phyloP scores from a whole-genome alignment of 225 moss, liverwort and hornwort species.

The Marchantia polymorpha region DNA sequence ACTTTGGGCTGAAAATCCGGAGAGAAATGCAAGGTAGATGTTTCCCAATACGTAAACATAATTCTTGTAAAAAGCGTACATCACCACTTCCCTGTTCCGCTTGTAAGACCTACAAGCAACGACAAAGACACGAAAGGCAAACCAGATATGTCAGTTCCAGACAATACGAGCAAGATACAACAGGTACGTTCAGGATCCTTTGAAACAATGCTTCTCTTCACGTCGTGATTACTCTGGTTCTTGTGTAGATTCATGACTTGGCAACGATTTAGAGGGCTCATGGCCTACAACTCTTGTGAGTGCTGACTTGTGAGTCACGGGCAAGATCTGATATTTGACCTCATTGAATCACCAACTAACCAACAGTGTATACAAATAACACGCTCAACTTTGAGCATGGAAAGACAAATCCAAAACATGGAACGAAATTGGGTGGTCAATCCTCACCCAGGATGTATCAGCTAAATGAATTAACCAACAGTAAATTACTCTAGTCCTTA shows the following conservation, averaged over 20 bases:
- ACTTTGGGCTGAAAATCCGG: constrained; percentile 68
- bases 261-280: not conserved
- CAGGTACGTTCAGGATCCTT: too few species aligned
- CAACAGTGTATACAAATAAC: too few species aligned
- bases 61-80: constrained; percentile 85
- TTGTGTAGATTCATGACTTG: not conserved
- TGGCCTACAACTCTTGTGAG: not conserved
- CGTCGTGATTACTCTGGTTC: too few species aligned
- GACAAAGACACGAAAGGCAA: not conserved
- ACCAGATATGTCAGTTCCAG: not conserved
- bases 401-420: too few species aligned
- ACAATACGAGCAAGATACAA: not conserved
- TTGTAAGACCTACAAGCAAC: constrained; percentile 67
- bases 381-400: too few species aligned
- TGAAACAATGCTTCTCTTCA: too few species aligned
- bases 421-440: too few species aligned
- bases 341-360: too few species aligned
- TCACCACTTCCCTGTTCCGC: constrained; percentile 70
- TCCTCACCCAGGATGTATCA: too few species aligned
- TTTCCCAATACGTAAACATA: constrained; percentile 59
- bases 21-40: constrained; percentile 59
- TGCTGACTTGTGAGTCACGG: too few species aligned
- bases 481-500: not conserved
- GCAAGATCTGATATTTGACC: too few species aligned
- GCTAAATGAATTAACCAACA: too few species aligned